phyloP scores from a whole-genome alignment of 768 basidiomycete genomes.

The Rhodotorula babjevae region DNA sequence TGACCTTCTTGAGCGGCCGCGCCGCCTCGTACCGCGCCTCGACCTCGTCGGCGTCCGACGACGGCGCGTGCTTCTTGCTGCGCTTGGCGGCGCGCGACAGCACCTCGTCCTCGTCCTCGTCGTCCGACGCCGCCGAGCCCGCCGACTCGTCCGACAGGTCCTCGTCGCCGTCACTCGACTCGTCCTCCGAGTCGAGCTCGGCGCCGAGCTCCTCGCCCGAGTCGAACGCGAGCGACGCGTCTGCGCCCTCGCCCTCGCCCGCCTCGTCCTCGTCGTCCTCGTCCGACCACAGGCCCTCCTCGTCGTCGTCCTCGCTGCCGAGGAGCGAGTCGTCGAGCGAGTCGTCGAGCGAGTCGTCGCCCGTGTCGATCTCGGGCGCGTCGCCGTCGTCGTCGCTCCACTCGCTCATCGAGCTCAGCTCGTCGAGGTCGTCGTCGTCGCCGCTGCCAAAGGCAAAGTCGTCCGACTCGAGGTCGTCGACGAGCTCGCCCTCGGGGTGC shows the following conservation, averaged over 20 bases:
- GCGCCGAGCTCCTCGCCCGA: constrained; percentile 20
- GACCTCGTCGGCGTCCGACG: constrained; percentile 55
- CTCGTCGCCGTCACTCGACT: constrained; percentile 45
- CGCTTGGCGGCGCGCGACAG: constrained; percentile 16
- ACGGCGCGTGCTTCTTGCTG: constrained; percentile 51
- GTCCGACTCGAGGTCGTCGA: constrained; percentile 64
- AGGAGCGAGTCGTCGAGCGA: constrained; percentile 24
- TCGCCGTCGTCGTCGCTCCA: constrained; percentile 9
- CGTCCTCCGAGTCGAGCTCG: constrained; percentile 47
- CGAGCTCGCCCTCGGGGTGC: constrained; percentile 56
- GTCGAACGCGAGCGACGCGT: constrained; percentile 34
- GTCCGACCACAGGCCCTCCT: constrained; percentile 43
- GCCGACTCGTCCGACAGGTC: constrained; percentile 48
- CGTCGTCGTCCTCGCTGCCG: constrained; percentile 40
- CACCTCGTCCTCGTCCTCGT: constrained; percentile 16
- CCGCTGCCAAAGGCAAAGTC: constrained; percentile 56
- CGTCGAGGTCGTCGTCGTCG: constrained; percentile 45
- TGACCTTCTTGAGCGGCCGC: constrained; percentile 48
- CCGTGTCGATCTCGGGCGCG: constrained; percentile 21
- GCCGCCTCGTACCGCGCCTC: constrained; percentile 47
- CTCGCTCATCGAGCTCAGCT: constrained; percentile 36
- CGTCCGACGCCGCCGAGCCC: constrained; percentile 26
- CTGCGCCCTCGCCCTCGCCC: constrained; percentile 46
- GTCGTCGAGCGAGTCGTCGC: constrained; percentile 22
- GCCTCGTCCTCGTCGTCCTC: constrained; percentile 13